phyloP scores from a whole-genome alignment of 106 monocot genomes.

The Dendrobium catenatum region DNA sequence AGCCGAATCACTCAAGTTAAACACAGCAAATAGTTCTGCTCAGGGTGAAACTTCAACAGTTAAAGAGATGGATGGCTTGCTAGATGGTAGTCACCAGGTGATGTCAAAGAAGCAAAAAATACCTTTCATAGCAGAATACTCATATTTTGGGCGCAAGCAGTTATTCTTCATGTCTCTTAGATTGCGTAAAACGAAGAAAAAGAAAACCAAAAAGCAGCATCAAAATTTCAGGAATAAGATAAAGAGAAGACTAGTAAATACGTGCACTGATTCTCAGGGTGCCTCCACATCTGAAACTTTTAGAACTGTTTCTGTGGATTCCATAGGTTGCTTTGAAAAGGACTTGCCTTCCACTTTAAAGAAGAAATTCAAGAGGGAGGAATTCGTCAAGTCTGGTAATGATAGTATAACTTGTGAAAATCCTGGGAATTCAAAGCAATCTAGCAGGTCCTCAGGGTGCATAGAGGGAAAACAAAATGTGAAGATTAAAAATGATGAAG shows the following conservation, averaged over 20 bases:
- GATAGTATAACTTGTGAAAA: neutral
- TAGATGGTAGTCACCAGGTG: neutral
- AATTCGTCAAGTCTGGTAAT: neutral
- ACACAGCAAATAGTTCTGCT: neutral
- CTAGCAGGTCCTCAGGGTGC: neutral
- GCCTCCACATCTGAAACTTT: neutral
- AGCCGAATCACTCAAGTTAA: neutral
- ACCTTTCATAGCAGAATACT: neutral
- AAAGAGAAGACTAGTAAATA: neutral
- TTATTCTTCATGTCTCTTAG: neutral
- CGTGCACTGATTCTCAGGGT: neutral
- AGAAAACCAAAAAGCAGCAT: neutral
- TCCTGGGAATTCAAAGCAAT: neutral
- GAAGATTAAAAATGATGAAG: neutral
- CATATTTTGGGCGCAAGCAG: neutral
- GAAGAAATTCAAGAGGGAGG: neutral
- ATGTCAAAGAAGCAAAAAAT: neutral
- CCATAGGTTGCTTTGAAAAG: neutral
- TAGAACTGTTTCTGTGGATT: neutral
- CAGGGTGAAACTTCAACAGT: neutral
- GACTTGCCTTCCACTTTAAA: neutral
- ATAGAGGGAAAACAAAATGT: neutral
- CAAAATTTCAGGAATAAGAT: conserved; percentile 1
- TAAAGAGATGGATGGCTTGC: neutral
- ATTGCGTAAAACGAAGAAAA: neutral